Evolutionary conservation across 805 yeast genomes (phyloP).

Genomic region (Kodamaea jinghongensis): DNA sequence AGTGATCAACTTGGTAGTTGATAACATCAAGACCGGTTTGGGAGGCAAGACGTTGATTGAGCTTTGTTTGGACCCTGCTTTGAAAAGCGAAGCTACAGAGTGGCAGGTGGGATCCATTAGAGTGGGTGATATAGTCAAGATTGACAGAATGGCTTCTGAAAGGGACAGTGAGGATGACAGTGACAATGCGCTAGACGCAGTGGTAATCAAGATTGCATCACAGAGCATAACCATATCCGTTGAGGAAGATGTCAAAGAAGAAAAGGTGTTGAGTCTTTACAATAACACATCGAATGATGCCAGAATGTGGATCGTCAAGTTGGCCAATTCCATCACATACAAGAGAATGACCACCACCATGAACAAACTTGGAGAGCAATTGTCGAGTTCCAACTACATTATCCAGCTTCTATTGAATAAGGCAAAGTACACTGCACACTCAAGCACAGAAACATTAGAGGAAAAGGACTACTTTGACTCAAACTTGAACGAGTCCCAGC

Average conservation of each 20-base stretch:
- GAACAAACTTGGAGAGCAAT: constrained; percentile 58
- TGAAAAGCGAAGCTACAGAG: constrained; percentile 24
- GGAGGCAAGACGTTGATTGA: constrained; percentile 76
- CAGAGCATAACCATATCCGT: constrained; percentile 56
- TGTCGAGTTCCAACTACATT: constrained; percentile 23
- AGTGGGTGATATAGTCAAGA: constrained; percentile 73
- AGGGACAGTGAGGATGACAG: constrained; percentile 15
- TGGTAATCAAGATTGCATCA: constrained; percentile 53
- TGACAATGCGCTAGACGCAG: constrained; percentile 52
- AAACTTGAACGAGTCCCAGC: constrained; percentile 66
- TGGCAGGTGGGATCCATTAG: constrained; percentile 53
- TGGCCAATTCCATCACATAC: constrained; percentile 68
- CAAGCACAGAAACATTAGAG: constrained; percentile 2
- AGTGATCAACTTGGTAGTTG: constrained; percentile 57
- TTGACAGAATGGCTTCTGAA: constrained; percentile 43
- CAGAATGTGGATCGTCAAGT: constrained; percentile 65
- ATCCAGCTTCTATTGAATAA: constrained; percentile 50
- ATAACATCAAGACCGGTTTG: constrained; percentile 68
- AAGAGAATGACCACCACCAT: constrained; percentile 77
- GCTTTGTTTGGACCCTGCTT: constrained; percentile 53
- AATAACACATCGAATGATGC: constrained; percentile 39
- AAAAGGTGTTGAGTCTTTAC: constrained; percentile 43
- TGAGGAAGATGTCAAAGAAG: constrained; percentile 51
- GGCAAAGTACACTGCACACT: constrained; percentile 21
- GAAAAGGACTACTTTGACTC: constrained; percentile 38